Conservation (phyloP, 805 yeast species). For the Wickerhamiella sergipiensis region DNA sequence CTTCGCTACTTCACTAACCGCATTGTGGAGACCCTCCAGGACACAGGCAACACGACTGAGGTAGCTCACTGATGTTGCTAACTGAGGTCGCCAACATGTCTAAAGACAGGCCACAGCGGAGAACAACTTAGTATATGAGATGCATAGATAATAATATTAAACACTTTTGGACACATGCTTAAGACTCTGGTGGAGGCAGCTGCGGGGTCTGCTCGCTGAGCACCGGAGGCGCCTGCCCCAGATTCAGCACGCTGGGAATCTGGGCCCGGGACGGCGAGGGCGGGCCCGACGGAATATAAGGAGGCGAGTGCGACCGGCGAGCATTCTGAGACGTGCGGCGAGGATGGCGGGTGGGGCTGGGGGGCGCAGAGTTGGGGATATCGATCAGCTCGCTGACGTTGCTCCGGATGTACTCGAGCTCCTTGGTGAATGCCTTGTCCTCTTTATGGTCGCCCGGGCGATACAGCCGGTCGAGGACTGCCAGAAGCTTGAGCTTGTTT, state of each 20-base stretch:
- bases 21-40: slow-evolving; percentile 3
- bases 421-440: slow-evolving; percentile 57
- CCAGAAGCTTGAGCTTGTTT: slow-evolving; percentile 63
- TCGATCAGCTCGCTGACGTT: slow-evolving; percentile 40
- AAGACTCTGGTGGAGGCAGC: neutral
- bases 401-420: slow-evolving; percentile 63
- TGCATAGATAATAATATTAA: neutral
- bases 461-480: slow-evolving; percentile 48
- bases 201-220: slow-evolving; percentile 4
- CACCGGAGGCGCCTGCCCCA: slow-evolving; percentile 5
- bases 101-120: too few relatives aligned
- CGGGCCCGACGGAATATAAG: slow-evolving; percentile 5
- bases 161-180: neutral
- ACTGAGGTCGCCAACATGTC: too few relatives aligned
- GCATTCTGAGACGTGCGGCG: slow-evolving; percentile 1
- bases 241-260: slow-evolving; percentile 4
- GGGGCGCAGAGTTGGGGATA: slow-evolving; percentile 6
- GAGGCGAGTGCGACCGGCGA: slow-evolving; percentile 15
- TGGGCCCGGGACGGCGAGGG: slow-evolving; percentile 16
- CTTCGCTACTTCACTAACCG: slow-evolving; percentile 44
- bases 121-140: too few relatives aligned
- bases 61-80: too few relatives aligned
- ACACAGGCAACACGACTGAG: too few relatives aligned
- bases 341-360: slow-evolving; percentile 2
- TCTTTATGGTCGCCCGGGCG: slow-evolving; percentile 31